Evolutionary conservation across 2,329 filamentous ascomycete genomes (phyloP).

Genomic region (Rutstroemia sp.): DNA sequence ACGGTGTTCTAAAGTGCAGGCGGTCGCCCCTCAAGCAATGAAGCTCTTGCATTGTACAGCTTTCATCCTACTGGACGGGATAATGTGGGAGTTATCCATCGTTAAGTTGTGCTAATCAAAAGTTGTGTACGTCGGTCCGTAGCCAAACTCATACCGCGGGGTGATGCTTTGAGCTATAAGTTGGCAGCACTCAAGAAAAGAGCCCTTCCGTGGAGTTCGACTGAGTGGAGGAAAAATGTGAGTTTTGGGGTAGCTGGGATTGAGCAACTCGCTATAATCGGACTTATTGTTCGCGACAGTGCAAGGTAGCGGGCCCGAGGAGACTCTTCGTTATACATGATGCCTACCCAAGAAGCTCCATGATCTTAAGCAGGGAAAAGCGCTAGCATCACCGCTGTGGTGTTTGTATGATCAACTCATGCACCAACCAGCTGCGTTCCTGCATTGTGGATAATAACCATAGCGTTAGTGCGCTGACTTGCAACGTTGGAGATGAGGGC

Average conservation of each 20-base stretch:
- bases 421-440: constrained; percentile 52
- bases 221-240: constrained; percentile 36
- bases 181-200: constrained; percentile 42
- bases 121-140: constrained; percentile 48
- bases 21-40: constrained; percentile 38
- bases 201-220: constrained; percentile 41
- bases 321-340: constrained; percentile 55
- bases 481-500: constrained; percentile 47
- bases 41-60: background rate
- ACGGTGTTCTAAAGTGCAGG: constrained; percentile 46
- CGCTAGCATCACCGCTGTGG: constrained; percentile 54
- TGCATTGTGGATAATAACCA: constrained; percentile 58
- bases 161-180: constrained; percentile 35
- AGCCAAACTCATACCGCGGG: constrained; percentile 33
- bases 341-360: constrained; percentile 51
- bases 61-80: constrained; percentile 18
- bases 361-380: constrained; percentile 54
- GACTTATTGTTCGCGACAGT: constrained; percentile 49
- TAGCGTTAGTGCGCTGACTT: constrained; percentile 47
- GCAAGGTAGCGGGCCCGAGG: constrained; percentile 52
- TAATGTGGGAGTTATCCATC: constrained; percentile 35
- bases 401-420: constrained; percentile 50
- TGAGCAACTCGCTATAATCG: constrained; percentile 35
- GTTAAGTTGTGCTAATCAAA: constrained; percentile 40
- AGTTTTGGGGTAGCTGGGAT: no score